These are phyloP conservation scores for Angomonas desouzai DNA, from an alignment of 208 protist genomes.

Conservation along the genomic window DNA sequence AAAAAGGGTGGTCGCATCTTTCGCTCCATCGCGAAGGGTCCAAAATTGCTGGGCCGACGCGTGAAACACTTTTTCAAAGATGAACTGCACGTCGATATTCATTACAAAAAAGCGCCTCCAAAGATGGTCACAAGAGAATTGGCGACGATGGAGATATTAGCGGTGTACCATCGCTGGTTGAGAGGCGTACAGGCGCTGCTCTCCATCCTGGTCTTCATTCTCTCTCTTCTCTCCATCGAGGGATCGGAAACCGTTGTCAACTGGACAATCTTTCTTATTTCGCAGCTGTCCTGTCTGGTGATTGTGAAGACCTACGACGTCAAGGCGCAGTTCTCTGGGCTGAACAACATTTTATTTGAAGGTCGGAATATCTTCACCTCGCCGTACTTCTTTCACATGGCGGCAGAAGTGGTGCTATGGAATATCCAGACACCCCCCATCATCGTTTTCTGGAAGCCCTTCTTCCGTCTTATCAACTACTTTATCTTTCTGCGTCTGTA, in stretches of 20 bases:
- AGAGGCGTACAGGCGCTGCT: constrained; percentile 64
- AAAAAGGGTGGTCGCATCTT: constrained; percentile 11
- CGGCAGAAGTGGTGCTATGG: constrained; percentile 52
- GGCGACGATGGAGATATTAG: constrained; percentile 46
- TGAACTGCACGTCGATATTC: constrained; percentile 56
- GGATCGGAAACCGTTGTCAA: constrained; percentile 34
- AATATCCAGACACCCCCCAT: constrained; percentile 68
- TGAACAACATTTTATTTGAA: constrained; percentile 63
- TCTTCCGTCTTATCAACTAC: constrained; percentile 61
- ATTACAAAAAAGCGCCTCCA: constrained; percentile 42
- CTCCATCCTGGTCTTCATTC: constrained; percentile 48
- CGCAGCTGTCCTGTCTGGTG: constrained; percentile 32
- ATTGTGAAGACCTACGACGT: constrained; percentile 63
- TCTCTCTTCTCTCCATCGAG: constrained; percentile 39
- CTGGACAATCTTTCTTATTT: constrained; percentile 61
- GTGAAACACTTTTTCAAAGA: constrained; percentile 68
- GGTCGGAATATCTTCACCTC: constrained; percentile 62
- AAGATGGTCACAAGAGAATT: constrained; percentile 42
- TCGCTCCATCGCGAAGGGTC: constrained; percentile 49
- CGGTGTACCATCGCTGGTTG: constrained; percentile 66
- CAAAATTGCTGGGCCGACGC: constrained; percentile 48
- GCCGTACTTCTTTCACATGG: constrained; percentile 65
- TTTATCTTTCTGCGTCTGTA: constrained; percentile 74
- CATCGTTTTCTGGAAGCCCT: constrained; percentile 34
- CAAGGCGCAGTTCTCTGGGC: constrained; percentile 54